Conservation (phyloP, 495 filamentous ascomycete species). For the Aspergillus haitiensis region DNA sequence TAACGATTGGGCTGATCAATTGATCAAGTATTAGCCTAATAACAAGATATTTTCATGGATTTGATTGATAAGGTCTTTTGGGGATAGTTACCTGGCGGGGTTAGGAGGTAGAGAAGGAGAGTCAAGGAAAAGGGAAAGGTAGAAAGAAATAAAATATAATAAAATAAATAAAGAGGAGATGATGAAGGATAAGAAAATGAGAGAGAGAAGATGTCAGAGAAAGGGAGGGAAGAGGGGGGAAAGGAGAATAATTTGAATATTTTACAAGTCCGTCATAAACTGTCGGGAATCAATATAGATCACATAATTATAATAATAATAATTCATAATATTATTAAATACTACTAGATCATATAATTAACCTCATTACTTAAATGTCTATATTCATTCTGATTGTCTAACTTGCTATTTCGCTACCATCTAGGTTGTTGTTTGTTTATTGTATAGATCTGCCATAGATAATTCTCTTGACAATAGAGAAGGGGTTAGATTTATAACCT, state of each 20-base stretch:
- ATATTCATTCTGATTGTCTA: neutral
- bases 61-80: too few relatives aligned
- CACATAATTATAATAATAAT: neutral
- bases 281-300: slow-evolving; percentile 1
- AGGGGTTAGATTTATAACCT: too few relatives aligned
- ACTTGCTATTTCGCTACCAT: neutral
- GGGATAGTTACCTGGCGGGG: neutral
- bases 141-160: neutral
- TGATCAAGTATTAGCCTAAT: neutral
- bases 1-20: neutral
- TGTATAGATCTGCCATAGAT: too few relatives aligned
- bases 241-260: neutral
- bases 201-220: neutral
- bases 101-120: neutral
- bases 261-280: neutral
- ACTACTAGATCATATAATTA: neutral
- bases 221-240: neutral
- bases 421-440: too few relatives aligned
- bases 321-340: too few relatives aligned
- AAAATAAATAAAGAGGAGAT: neutral
- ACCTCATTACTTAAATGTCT: neutral
- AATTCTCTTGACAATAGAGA: too few relatives aligned
- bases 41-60: neutral
- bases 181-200: too few relatives aligned
- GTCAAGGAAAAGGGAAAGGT: slow-evolving; percentile 1